Evolutionary conservation across 495 filamentous ascomycete species (phyloP).

Genomic region (Hypoxylon trugodes): DNA sequence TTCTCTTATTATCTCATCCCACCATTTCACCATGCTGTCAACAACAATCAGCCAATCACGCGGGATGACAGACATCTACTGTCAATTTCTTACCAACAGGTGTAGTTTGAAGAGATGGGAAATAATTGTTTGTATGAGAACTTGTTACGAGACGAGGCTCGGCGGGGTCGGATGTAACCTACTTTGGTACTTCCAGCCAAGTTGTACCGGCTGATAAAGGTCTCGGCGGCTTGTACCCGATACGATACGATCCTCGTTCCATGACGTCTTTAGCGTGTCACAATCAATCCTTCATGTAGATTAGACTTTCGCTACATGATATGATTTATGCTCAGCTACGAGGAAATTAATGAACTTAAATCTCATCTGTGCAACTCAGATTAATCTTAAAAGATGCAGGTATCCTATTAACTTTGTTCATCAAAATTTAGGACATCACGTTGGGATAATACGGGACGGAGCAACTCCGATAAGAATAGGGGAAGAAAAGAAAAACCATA

Average conservation of each 20-base stretch:
- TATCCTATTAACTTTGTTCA: no score
- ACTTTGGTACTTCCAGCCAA: no score
- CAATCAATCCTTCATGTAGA: neutral
- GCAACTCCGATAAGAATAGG: no score
- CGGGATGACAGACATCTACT: no score
- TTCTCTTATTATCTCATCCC: neutral
- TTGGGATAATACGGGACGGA: no score
- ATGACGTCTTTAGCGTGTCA: neutral
- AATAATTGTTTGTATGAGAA: neutral
- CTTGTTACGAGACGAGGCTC: conserved; percentile 12
- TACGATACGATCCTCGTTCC: neutral
- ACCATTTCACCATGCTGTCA: neutral
- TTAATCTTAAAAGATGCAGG: no score
- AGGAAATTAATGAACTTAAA: no score
- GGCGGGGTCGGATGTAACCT: conserved; percentile 28
- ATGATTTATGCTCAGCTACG: neutral
- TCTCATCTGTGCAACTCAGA: no score
- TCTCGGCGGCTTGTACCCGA: conserved; percentile 6
- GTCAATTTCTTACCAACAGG: no score
- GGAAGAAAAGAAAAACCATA: no score
- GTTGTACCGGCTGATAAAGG: conserved; percentile 21
- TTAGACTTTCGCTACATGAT: neutral
- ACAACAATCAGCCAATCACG: conserved; percentile 1
- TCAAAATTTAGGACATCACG: no score
- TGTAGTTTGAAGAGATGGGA: neutral